These are phyloP conservation scores for Diutina pseudorugosa DNA, from an alignment of 1,139 yeast species.

Conservation along the genomic window DNA sequence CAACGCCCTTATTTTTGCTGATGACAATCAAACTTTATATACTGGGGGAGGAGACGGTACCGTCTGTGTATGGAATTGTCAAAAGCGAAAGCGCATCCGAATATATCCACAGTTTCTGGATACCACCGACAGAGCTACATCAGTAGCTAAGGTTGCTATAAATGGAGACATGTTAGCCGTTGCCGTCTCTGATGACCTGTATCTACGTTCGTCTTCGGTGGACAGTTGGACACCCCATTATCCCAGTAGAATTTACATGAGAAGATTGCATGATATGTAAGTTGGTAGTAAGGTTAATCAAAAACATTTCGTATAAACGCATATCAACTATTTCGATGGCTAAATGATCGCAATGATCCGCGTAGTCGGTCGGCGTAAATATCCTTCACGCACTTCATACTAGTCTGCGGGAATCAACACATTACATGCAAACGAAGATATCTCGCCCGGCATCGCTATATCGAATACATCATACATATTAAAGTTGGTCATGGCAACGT, in stretches of 20 bases:
- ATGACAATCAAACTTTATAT: slow-evolving; percentile 35
- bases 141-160: not conserved
- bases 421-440: too few relatives aligned
- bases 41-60: slow-evolving; percentile 77
- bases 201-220: slow-evolving; percentile 4
- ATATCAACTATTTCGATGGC: not conserved
- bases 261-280: not conserved
- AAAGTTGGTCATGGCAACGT: too few relatives aligned
- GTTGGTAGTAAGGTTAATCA: not conserved
- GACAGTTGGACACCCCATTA: not conserved
- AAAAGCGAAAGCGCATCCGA: slow-evolving; percentile 41
- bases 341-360: too few relatives aligned
- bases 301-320: too few relatives aligned
- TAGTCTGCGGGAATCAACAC: too few relatives aligned
- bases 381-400: too few relatives aligned
- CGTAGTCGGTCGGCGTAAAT: too few relatives aligned
- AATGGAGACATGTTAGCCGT: slow-evolving; percentile 5
- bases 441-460: too few relatives aligned
- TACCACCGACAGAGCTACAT: not conserved
- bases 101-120: not conserved
- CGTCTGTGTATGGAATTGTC: slow-evolving; percentile 69
- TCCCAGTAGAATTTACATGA: slow-evolving; percentile 5
- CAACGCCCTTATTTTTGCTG: slow-evolving; percentile 50
- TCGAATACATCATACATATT: too few relatives aligned
- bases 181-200: slow-evolving; percentile 7